phyloP scores from a whole-genome alignment of 257 asterid species.

The Solanum ossicruentum region DNA sequence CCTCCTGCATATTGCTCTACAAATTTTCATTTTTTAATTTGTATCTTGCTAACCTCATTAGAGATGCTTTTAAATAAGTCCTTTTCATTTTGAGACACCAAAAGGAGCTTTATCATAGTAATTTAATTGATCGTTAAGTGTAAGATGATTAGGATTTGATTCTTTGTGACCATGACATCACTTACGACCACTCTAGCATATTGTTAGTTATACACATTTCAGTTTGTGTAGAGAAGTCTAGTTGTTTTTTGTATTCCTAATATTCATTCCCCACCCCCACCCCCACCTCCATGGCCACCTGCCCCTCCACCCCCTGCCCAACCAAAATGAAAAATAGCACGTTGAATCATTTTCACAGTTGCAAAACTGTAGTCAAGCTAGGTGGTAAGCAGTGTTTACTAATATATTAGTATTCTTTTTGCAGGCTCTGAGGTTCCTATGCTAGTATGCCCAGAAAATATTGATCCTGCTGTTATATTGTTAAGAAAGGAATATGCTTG shows the following conservation, averaged over 20 bases:
- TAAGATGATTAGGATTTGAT: neutral
- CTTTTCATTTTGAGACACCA: neutral
- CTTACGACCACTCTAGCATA: neutral
- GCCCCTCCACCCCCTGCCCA: too few relatives aligned
- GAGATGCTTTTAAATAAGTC: neutral
- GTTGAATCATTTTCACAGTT: neutral
- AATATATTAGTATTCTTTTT: slow-evolving; percentile 5
- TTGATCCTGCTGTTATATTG: slow-evolving; percentile 43
- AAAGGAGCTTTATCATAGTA: neutral
- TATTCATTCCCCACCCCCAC: neutral
- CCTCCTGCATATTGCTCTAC: neutral
- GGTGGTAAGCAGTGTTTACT: neutral
- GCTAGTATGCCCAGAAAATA: slow-evolving; percentile 22
- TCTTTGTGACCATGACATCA: neutral
- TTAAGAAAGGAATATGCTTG: slow-evolving; percentile 80
- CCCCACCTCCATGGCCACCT: neutral
- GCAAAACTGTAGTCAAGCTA: neutral
- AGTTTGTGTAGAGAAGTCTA: neutral
- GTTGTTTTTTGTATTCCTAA: neutral
- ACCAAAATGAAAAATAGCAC: neutral
- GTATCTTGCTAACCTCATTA: neutral
- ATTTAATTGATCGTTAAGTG: neutral
- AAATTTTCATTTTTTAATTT: neutral
- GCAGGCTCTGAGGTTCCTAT: slow-evolving; percentile 70
- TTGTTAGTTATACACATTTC: neutral